Evolutionary conservation across 257 asterid species (phyloP).

Genomic region (Gentiana macrophylla): DNA sequence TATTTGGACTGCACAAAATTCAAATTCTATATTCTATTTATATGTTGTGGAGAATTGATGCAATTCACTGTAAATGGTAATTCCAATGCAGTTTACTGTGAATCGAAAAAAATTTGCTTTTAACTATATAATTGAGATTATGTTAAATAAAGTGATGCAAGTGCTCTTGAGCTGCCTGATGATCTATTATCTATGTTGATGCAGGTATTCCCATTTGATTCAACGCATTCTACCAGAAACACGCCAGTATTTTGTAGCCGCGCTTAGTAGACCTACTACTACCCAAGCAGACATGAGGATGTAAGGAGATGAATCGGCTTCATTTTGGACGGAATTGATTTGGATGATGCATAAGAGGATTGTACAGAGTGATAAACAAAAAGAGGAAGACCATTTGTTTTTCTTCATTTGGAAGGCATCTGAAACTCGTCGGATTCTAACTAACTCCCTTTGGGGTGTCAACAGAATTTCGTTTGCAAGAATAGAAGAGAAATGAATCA

Average conservation of each 20-base stretch:
- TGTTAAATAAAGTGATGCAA: no score
- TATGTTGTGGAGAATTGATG: no score
- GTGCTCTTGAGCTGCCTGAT: no score
- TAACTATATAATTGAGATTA: no score
- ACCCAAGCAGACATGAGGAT: constrained; percentile 38
- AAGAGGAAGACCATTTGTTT: constrained; percentile 24
- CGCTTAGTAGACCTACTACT: constrained; percentile 42
- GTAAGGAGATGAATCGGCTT: constrained; percentile 29
- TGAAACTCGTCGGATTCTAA: constrained; percentile 12
- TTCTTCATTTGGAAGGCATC: constrained; percentile 25
- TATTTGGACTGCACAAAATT: no score
- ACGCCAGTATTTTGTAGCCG: constrained; percentile 59
- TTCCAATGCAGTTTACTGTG: no score
- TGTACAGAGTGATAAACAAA: constrained; percentile 41
- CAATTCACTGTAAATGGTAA: no score
- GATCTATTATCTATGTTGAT: background rate
- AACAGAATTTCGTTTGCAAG: background rate
- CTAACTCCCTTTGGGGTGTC: constrained; percentile 14
- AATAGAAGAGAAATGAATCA: background rate
- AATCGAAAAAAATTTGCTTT: no score
- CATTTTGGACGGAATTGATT: constrained; percentile 28
- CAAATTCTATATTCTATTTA: no score
- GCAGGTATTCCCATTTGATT: constrained; percentile 71
- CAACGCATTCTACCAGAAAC: constrained; percentile 71
- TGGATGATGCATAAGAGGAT: constrained; percentile 24